Evolutionary conservation across 371 early-diverging fungal species (phyloP).

Genomic region (Cokeromyces recurvatus): DNA sequence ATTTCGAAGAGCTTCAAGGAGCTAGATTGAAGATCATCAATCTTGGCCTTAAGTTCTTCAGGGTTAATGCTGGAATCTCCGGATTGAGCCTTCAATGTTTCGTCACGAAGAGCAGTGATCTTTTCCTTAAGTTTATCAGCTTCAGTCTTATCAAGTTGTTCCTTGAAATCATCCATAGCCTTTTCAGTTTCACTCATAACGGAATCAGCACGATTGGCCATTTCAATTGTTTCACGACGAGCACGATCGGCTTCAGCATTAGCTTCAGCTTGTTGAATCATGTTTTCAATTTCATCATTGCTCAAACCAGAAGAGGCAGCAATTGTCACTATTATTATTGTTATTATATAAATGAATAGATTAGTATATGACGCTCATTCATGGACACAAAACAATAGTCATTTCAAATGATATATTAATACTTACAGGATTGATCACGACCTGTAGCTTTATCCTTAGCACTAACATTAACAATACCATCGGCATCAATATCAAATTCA

Average conservation of each 20-base stretch:
- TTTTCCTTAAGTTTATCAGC: conserved; percentile 67
- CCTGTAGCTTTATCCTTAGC: conserved; percentile 93
- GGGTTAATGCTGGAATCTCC: conserved; percentile 54
- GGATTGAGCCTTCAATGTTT: conserved; percentile 56
- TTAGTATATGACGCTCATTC: no score
- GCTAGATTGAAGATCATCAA: conserved; percentile 72
- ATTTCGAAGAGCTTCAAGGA: conserved; percentile 88
- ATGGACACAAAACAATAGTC: no score
- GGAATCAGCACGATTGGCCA: conserved; percentile 82
- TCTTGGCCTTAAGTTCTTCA: conserved; percentile 63
- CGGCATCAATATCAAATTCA: conserved; percentile 95
- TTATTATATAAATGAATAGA: no score
- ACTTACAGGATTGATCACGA: conserved; percentile 73
- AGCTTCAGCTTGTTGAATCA: conserved; percentile 84
- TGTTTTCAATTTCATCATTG: conserved; percentile 84
- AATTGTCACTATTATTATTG: conserved; percentile 74
- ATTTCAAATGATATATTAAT: no score
- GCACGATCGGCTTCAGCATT: conserved; percentile 81
- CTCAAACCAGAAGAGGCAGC: conserved; percentile 90
- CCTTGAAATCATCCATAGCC: conserved; percentile 86
- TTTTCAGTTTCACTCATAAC: conserved; percentile 86
- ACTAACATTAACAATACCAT: conserved; percentile 94
- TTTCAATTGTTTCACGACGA: conserved; percentile 84
- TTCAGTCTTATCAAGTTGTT: conserved; percentile 78
- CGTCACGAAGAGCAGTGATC: conserved; percentile 65